Evolutionary conservation across 129 eudicot genomes (phyloP).

Genomic region (Chrysanthemum makinoi): DNA sequence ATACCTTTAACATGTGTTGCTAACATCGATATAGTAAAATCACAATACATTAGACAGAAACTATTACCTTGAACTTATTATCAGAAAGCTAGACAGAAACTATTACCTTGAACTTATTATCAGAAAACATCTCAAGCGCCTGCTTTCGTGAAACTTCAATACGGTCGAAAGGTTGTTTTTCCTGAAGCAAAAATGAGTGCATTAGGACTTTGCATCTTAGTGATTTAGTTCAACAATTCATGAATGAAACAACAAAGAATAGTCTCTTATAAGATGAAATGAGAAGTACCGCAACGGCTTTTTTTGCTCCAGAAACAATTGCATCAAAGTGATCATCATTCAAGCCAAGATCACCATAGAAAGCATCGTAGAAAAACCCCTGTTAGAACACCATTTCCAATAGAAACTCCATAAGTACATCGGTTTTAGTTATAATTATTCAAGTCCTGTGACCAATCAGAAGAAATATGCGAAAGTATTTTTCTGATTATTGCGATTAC

Average conservation of each 20-base stretch:
- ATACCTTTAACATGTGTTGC: neutral
- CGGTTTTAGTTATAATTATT: too few species aligned
- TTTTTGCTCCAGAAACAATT: conserved; percentile 70
- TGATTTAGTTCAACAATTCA: too few species aligned
- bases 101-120: conserved; percentile 78
- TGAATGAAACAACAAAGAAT: too few species aligned
- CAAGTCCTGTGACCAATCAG: too few species aligned
- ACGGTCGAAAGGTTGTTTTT: conserved; percentile 85
- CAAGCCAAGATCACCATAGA: conserved; percentile 86
- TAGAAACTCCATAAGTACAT: neutral
- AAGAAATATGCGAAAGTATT: too few species aligned
- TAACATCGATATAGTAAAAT: neutral
- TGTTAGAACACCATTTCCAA: conserved; percentile 36
- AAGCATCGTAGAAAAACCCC: conserved; percentile 96
- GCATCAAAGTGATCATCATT: conserved; percentile 87
- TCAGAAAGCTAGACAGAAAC: conserved; percentile 49
- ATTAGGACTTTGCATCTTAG: too few species aligned
- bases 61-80: conserved; percentile 72
- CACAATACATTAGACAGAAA: neutral
- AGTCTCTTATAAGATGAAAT: conserved; percentile 1
- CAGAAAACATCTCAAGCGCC: conserved; percentile 91
- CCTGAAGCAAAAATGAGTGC: conserved; percentile 41
- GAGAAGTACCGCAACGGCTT: conserved; percentile 70
- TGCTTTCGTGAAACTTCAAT: conserved; percentile 91
- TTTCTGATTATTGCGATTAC: too few species aligned